These are phyloP conservation scores for Neopestalotiopsis rosae DNA, from an alignment of 2,329 filamentous ascomycete species.

Conservation along the genomic window DNA sequence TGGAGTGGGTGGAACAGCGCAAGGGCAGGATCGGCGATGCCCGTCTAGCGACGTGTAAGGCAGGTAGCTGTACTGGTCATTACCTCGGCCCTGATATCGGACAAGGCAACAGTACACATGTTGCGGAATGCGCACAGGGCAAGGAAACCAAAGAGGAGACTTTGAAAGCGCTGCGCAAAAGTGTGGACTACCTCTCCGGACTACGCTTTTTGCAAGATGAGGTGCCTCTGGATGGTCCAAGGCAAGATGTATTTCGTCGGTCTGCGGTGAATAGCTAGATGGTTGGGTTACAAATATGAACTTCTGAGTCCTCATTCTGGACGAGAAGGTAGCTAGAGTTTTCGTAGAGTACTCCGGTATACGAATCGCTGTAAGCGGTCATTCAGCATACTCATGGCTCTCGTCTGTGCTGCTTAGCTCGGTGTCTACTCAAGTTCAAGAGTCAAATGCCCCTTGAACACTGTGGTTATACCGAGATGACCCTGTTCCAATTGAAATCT, in stretches of 20 bases:
- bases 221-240: neutral
- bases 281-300: no score
- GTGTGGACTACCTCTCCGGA: neutral
- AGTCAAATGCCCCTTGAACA: no score
- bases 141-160: constrained; percentile 1
- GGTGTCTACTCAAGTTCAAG: no score
- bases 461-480: no score
- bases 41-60: neutral
- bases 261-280: neutral
- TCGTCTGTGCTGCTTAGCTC: neutral
- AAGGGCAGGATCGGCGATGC: constrained; percentile 9
- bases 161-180: neutral
- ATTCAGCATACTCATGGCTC: neutral
- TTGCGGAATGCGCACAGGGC: neutral
- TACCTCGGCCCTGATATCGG: neutral
- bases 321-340: neutral
- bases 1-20: constrained; percentile 14
- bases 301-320: no score
- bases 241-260: neutral
- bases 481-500: no score
- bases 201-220: neutral
- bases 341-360: neutral
- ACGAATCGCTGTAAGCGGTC: neutral
- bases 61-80: constrained; percentile 2
- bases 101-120: neutral